These are phyloP conservation scores for Aspergillus avenaceus DNA, from an alignment of 495 filamentous ascomycete genomes.

Conservation along the genomic window DNA sequence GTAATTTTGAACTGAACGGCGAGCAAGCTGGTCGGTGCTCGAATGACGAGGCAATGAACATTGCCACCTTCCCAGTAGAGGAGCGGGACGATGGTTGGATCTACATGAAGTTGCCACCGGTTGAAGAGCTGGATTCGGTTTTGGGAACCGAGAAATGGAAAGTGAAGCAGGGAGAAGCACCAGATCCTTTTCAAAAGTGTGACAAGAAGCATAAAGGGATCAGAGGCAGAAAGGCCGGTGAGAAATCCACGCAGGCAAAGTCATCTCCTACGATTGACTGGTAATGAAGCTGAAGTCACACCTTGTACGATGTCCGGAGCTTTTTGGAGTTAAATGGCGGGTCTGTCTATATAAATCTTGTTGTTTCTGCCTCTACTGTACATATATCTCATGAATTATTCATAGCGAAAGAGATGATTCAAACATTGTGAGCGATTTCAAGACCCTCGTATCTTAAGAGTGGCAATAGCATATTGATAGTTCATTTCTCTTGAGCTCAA, in stretches of 20 bases:
- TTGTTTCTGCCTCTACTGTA: not conserved
- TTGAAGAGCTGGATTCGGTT: constrained; percentile 79
- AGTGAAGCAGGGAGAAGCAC: constrained; percentile 68
- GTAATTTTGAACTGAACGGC: constrained; percentile 78
- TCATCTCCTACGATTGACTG: constrained; percentile 62
- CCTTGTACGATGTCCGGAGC: not conserved
- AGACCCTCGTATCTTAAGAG: no score
- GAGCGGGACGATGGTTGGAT: constrained; percentile 76
- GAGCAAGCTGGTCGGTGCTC: constrained; percentile 66
- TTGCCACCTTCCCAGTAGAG: constrained; percentile 83
- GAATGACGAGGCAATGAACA: constrained; percentile 72
- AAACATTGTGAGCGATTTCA: no score
- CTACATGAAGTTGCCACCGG: constrained; percentile 78
- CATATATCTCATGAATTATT: not conserved
- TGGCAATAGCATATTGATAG: no score
- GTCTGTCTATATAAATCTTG: not conserved
- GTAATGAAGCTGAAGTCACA: constrained; percentile 34
- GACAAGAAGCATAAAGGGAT: constrained; percentile 59
- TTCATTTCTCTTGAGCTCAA: no score
- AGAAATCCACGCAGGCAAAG: constrained; percentile 42
- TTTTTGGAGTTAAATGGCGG: not conserved
- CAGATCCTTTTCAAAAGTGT: constrained; percentile 61
- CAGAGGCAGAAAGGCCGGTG: constrained; percentile 54
- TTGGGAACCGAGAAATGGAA: constrained; percentile 82
- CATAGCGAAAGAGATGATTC: not conserved